Evolutionary conservation across 2,329 filamentous ascomycete species (phyloP), one percentile per base, ranked within the genome.

Genomic region (Beauveria brongniartii): DNA sequence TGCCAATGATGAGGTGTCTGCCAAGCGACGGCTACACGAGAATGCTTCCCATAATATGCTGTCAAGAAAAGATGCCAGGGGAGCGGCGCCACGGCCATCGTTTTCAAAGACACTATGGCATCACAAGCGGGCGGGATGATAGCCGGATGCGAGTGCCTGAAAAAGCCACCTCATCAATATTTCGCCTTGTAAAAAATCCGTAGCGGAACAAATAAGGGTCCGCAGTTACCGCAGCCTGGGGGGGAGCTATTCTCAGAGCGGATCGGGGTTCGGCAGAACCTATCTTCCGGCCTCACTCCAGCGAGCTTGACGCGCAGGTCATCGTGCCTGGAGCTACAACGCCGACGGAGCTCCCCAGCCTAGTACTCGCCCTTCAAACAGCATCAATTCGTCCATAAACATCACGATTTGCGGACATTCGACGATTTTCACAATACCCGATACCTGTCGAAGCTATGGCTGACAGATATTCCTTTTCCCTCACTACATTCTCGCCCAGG

Each of bases 401-500:
- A 61, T 61, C 58, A 50, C 58, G 43, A 48, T 44, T 61, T 46
- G 43, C 50, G 30, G 43, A 34, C 40, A 30, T 3, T 41, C n/a
- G 5, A 55, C 58, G 34, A 55, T 30, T 50, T 50, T 34, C 50
- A 55, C 58, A 44, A 54, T 22, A 48, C 24, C 34, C 18, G 18
- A 55, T 22, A 54, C 34, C 51, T 43, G 30, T 63, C 66, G 64
- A 69, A 72, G 80, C 67, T 74, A 99, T 99, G 93, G 93, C 94
- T 73, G 94, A 99, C 79, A 85, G 94, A 82, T 99, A 99, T 79
- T 97, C 93, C 61, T 99, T 99, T 87, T 99, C 94, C 63, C 85
- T 99, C 75, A 99, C 94, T 66, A 99, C 94, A 67, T 99, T 99
- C 88, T 97, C 94, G 72, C 94, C 94, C 76, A 99, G 93, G 94